Percentiles rank a stretch among this genome's conserved stretches.
Evolutionary conservation across 345 rosid species (phyloP).

Genomic region (Hypericum perforatum): DNA sequence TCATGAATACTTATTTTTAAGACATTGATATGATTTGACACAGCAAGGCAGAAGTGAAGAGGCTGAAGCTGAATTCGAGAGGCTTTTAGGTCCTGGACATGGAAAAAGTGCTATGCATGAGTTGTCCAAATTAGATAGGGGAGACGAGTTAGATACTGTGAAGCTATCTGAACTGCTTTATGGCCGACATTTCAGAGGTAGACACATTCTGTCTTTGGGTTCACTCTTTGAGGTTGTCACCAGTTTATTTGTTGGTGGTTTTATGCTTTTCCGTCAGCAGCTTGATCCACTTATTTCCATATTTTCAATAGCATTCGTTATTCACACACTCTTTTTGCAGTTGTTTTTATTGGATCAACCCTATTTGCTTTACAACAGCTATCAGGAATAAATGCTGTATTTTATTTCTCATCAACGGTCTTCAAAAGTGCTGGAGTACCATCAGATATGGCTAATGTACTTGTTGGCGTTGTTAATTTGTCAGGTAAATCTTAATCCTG

Average conservation of each 20-base stretch:
- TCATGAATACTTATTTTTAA: slow-evolving; percentile 6
- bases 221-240: slow-evolving; percentile 3
- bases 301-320: slow-evolving; percentile 41
- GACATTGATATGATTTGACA: slow-evolving; percentile 15
- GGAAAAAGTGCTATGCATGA: slow-evolving; percentile 74
- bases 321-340: slow-evolving; percentile 90
- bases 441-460: slow-evolving; percentile 60
- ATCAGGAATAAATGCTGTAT: slow-evolving; percentile 98
- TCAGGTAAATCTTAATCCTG: slow-evolving; percentile 36
- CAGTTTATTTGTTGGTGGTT: slow-evolving; percentile 9
- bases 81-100: slow-evolving; percentile 71
- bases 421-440: slow-evolving; percentile 93
- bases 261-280: slow-evolving; percentile 2
- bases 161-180: slow-evolving; percentile 54
- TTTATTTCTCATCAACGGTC: slow-evolving; percentile 97
- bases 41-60: slow-evolving; percentile 81
- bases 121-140: slow-evolving; percentile 62
- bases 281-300: slow-evolving; percentile 8
- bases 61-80: slow-evolving; percentile 81
- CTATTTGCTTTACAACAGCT: slow-evolving; percentile 99
- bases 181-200: slow-evolving; percentile 89
- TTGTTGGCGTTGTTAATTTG: slow-evolving; percentile 71
- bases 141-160: slow-evolving; percentile 55
- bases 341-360: slow-evolving; percentile 98
- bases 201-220: slow-evolving; percentile 6